Conservation (phyloP, 441 rosid genomes). For the Erodium texanum region DNA sequence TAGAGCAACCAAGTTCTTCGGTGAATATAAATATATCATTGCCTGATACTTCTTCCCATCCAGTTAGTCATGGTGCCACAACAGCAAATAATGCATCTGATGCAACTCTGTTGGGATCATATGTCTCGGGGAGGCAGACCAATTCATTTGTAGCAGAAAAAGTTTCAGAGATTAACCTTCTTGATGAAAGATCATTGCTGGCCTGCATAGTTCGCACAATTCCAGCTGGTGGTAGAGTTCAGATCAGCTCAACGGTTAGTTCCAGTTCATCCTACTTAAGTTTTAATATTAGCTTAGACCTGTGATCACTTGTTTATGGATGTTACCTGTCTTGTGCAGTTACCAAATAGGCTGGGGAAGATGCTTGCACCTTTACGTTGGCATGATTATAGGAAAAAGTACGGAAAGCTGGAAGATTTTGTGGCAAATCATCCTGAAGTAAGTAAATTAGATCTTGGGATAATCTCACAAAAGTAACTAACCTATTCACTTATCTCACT, state of each 20-base stretch:
- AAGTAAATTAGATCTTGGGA: constrained; percentile 13
- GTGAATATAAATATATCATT: constrained; percentile 29
- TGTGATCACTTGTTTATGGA: not conserved
- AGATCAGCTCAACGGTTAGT: constrained; percentile 77
- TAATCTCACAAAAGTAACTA: too few relatives aligned
- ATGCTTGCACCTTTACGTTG: constrained; percentile 95
- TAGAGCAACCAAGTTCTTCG: constrained; percentile 35
- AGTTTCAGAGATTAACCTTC: constrained; percentile 44
- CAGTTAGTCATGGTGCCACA: constrained; percentile 27
- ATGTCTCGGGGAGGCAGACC: constrained; percentile 29
- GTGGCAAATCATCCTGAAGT: constrained; percentile 77
- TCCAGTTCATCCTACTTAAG: constrained; percentile 8
- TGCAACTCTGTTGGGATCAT: constrained; percentile 36
- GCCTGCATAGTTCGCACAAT: constrained; percentile 91
- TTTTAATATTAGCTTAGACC: not conserved
- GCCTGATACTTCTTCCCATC: constrained; percentile 28
- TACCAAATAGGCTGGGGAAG: constrained; percentile 84
- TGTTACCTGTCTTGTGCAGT: constrained; percentile 35
- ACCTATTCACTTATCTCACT: too few relatives aligned
- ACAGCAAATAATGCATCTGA: constrained; percentile 23
- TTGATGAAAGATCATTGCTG: constrained; percentile 81
- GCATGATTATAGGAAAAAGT: constrained; percentile 88
- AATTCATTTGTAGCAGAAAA: constrained; percentile 23
- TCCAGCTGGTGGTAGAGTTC: constrained; percentile 89
- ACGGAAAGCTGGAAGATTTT: constrained; percentile 90